Conservation (phyloP, 1,284 basidiomycete genomes). For the Calocybe gambosa region DNA sequence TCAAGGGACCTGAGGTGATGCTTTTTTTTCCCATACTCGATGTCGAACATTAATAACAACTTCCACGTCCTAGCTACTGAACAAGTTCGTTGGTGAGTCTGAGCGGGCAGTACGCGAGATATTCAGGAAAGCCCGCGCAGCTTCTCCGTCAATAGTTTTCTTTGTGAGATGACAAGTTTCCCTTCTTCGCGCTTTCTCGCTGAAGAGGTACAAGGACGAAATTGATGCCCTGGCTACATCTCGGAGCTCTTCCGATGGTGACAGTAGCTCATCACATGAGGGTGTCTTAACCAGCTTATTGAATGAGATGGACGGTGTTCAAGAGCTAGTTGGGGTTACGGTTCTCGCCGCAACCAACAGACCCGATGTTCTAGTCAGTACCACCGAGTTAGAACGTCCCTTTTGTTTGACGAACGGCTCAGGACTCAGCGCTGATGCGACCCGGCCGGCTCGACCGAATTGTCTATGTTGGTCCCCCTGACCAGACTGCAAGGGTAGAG, state of each 20-base stretch:
- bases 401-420: slow-evolving; percentile 5
- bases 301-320: slow-evolving; percentile 94
- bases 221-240: slow-evolving; percentile 91
- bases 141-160: slow-evolving; percentile 87
- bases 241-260: slow-evolving; percentile 58
- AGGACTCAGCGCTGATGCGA: slow-evolving; percentile 97
- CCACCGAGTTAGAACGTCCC: slow-evolving; percentile 1
- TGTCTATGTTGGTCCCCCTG: slow-evolving; percentile 91
- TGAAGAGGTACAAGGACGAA: slow-evolving; percentile 67
- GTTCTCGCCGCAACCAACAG: slow-evolving; percentile 97
- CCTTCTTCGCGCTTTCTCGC: neutral
- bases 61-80: slow-evolving; percentile 36
- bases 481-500: slow-evolving; percentile 73
- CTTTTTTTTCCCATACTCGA: slow-evolving; percentile 81
- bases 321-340: slow-evolving; percentile 86
- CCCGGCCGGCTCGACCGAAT: slow-evolving; percentile 95
- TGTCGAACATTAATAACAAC: neutral
- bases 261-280: slow-evolving; percentile 67
- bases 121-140: slow-evolving; percentile 83
- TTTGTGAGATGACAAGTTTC: slow-evolving; percentile 94
- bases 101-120: slow-evolving; percentile 94
- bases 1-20: slow-evolving; percentile 90
- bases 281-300: slow-evolving; percentile 97
- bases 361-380: slow-evolving; percentile 93
- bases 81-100: slow-evolving; percentile 98